Conservation (phyloP, 1,284 basidiomycete genomes). For the Trametes pubescens region DNA sequence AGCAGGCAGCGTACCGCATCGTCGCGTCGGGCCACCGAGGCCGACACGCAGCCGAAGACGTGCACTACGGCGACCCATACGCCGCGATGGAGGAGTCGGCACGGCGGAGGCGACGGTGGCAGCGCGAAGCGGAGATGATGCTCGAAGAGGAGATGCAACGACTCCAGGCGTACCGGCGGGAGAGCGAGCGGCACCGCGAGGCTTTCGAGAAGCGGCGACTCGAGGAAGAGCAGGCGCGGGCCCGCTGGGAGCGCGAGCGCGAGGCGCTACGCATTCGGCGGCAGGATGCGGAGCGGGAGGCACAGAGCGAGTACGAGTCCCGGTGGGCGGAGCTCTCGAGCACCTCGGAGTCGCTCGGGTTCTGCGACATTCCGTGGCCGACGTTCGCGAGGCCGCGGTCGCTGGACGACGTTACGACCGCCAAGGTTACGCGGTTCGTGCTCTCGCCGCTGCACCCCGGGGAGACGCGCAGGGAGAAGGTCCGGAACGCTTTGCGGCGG, state of each 20-base stretch:
- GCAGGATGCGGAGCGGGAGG: conserved; percentile 54
- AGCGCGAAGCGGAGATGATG: conserved; percentile 45
- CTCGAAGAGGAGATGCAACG: conserved; percentile 44
- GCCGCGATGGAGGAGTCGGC: conserved; percentile 55
- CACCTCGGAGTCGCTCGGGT: conserved; percentile 56
- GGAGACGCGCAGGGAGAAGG: conserved; percentile 64
- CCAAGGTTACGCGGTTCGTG: conserved; percentile 62
- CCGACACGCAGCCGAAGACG: conserved; percentile 55
- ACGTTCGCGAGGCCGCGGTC: conserved; percentile 50
- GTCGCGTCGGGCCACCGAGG: conserved; percentile 36
- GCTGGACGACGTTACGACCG: conserved; percentile 58
- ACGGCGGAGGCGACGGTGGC: conserved; percentile 48
- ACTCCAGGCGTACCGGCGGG: conserved; percentile 40
- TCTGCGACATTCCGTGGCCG: conserved; percentile 78
- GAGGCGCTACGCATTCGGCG: conserved; percentile 48
- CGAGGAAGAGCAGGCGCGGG: conserved; percentile 36
- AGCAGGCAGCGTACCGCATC: conserved; percentile 29
- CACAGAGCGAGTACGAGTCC: conserved; percentile 68
- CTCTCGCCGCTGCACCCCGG: conserved; percentile 68
- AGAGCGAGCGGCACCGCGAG: conserved; percentile 45
- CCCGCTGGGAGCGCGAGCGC: conserved; percentile 44
- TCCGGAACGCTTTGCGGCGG: conserved; percentile 67
- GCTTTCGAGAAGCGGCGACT: conserved; percentile 46
- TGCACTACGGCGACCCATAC: conserved; percentile 47
- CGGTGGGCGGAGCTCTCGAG: conserved; percentile 60